Percentiles rank a stretch among this genome's conserved stretches.
phyloP scores from a whole-genome alignment of 345 rosid genomes.

The Eucalyptus viminalis region DNA sequence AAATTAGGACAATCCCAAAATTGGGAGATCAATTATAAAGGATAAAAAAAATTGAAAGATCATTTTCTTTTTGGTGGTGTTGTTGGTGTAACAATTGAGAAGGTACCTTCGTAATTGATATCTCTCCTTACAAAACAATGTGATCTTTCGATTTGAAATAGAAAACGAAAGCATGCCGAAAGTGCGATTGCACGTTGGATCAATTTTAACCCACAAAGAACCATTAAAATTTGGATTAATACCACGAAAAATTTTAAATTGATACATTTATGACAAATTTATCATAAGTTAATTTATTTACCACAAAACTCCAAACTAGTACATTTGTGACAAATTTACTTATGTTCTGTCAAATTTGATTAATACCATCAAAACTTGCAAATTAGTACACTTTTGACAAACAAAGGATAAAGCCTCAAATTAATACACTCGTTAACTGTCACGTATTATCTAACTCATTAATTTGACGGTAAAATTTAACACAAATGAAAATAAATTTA shows the following conservation, averaged over 20 bases:
- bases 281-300: too few species aligned
- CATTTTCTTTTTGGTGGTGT: too few species aligned
- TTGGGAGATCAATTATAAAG: too few species aligned
- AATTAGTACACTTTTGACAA: accelerated
- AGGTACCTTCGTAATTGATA: background rate
- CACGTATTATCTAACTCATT: too few species aligned
- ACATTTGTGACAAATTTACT: accelerated
- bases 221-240: background rate
- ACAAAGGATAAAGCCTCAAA: accelerated
- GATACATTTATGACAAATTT: accelerated
- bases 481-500: accelerated
- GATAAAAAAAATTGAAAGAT: too few species aligned
- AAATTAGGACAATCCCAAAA: too few species aligned
- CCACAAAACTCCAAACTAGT: too few species aligned
- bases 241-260: accelerated
- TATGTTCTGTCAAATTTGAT: accelerated
- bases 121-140: background rate
- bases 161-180: background rate
- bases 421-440: accelerated
- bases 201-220: background rate
- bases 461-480: too few species aligned
- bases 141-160: background rate
- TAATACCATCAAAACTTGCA: accelerated
- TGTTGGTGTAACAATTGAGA: background rate
- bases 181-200: background rate